These are phyloP conservation scores for Parmelia sp. DNA, from an alignment of 495 filamentous ascomycete species.

Conservation along the genomic window DNA sequence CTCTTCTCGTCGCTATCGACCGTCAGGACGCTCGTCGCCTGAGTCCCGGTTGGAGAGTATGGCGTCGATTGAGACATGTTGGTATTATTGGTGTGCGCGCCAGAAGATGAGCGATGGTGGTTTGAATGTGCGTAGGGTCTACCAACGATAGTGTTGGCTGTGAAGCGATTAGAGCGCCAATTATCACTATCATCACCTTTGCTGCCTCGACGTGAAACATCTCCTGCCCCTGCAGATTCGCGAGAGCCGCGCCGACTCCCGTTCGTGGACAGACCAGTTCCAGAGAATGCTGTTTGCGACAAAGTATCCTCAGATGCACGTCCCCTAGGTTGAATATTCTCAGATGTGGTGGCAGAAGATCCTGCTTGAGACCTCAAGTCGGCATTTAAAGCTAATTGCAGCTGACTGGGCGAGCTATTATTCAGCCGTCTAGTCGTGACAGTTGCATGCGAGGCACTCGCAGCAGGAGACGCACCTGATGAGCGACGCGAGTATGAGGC, in stretches of 20 bases:
- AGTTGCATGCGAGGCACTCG: conserved; percentile 11
- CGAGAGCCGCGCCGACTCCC: conserved; percentile 13
- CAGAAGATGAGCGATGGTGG: conserved; percentile 27
- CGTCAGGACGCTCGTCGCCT: conserved; percentile 47
- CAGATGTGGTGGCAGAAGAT: conserved; percentile 14
- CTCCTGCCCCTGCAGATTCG: conserved; percentile 16
- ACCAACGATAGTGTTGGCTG: conserved; percentile 9
- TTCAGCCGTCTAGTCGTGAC: conserved; percentile 24
- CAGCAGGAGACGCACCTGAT: conserved; percentile 27
- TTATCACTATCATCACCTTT: conserved; percentile 24
- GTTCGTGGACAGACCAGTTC: neutral
- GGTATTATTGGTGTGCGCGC: conserved; percentile 31
- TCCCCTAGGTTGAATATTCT: conserved; percentile 23
- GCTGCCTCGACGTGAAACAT: conserved; percentile 19
- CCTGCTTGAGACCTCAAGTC: conserved; percentile 17
- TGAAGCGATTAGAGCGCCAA: conserved; percentile 9
- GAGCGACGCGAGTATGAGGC: conserved; percentile 27
- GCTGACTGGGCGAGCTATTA: conserved; percentile 29
- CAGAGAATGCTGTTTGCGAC: conserved; percentile 20
- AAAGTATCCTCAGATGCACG: conserved; percentile 27
- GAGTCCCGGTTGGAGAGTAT: conserved; percentile 42
- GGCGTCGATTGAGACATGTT: conserved; percentile 34
- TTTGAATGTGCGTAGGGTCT: conserved; percentile 16
- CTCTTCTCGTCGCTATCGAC: conserved; percentile 44
- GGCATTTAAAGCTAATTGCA: conserved; percentile 24